phyloP scores from a whole-genome alignment of 2,329 filamentous ascomycete genomes.

The Sporothrix dimorphospora region DNA sequence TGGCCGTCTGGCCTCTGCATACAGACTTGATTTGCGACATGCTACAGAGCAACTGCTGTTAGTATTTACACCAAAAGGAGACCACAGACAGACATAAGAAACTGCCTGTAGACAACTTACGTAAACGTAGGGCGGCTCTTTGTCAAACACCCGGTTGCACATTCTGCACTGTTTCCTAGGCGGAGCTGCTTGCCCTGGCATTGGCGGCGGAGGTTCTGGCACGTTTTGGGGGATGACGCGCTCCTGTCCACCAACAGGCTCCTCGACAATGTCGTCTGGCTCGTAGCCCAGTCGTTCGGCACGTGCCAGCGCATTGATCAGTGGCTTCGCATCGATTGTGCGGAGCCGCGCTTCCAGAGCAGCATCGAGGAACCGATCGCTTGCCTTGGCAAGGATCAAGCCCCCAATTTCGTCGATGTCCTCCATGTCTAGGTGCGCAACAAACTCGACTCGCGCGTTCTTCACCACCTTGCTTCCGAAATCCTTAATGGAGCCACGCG shows the following conservation, averaged over 20 bases:
- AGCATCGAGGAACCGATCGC: conserved; percentile 55
- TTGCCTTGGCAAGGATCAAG: conserved; percentile 50
- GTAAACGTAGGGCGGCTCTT: conserved; percentile 38
- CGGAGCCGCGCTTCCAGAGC: conserved; percentile 55
- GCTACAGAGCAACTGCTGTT: neutral
- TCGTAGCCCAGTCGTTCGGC: conserved; percentile 63
- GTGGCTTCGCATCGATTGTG: conserved; percentile 57
- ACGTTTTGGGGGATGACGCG: conserved; percentile 41
- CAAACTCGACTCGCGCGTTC: conserved; percentile 47
- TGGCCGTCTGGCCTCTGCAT: conserved; percentile 34
- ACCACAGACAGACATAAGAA: neutral
- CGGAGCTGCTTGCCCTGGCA: neutral
- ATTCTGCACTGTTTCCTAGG: conserved; percentile 34
- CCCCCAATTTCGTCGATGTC: conserved; percentile 53
- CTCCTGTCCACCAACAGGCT: conserved; percentile 44
- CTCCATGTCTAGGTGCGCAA: conserved; percentile 44
- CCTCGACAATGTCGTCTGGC: conserved; percentile 52
- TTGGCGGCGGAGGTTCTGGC: neutral
- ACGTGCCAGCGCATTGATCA: conserved; percentile 60
- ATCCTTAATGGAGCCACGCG: conserved; percentile 47
- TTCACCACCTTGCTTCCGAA: conserved; percentile 52
- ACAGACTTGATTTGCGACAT: conserved; percentile 22
- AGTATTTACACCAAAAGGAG: neutral
- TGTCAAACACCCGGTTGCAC: conserved; percentile 45
- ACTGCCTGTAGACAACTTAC: conserved; percentile 37